Conservation (phyloP, 192 early-diverging fungal genomes). For the Coemansia sp. region DNA sequence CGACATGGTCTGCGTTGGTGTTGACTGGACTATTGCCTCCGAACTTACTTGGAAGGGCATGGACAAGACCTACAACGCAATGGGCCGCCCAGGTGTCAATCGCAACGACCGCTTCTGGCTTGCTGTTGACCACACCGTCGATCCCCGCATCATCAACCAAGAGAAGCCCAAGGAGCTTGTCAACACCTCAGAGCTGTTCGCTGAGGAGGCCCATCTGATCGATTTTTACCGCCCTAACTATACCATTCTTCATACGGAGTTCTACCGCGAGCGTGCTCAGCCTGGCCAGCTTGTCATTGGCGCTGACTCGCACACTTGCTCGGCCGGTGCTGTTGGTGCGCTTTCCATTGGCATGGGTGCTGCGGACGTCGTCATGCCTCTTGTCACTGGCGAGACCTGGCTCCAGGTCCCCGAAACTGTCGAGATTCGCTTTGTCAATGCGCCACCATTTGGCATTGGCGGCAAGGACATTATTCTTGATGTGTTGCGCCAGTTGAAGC, state of each 20-base stretch:
- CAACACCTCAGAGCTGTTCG: constrained; percentile 62
- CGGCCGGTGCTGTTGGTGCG: constrained; percentile 74
- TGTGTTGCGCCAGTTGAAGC: constrained; percentile 77
- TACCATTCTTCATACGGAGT: constrained; percentile 81
- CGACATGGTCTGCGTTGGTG: constrained; percentile 77
- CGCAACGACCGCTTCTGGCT: constrained; percentile 83
- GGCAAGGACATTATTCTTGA: constrained; percentile 81
- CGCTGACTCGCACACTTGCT: constrained; percentile 81
- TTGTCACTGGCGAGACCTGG: constrained; percentile 81
- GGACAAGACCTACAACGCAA: constrained; percentile 78
- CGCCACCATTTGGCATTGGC: constrained; percentile 75
- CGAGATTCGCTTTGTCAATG: constrained; percentile 70
- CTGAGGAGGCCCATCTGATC: constrained; percentile 68
- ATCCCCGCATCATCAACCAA: constrained; percentile 71
- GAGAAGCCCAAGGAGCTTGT: constrained; percentile 69
- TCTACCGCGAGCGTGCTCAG: constrained; percentile 79
- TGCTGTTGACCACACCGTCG: constrained; percentile 75
- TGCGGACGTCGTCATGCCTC: constrained; percentile 79
- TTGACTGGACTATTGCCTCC: constrained; percentile 81
- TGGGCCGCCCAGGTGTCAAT: constrained; percentile 73
- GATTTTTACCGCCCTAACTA: constrained; percentile 77
- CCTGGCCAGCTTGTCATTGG: constrained; percentile 79
- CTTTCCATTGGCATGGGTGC: constrained; percentile 80
- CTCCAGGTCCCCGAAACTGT: constrained; percentile 80
- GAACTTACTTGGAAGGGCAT: constrained; percentile 85